Conservation (phyloP, 2,329 filamentous ascomycete species). For the Stemphylium beticola region DNA sequence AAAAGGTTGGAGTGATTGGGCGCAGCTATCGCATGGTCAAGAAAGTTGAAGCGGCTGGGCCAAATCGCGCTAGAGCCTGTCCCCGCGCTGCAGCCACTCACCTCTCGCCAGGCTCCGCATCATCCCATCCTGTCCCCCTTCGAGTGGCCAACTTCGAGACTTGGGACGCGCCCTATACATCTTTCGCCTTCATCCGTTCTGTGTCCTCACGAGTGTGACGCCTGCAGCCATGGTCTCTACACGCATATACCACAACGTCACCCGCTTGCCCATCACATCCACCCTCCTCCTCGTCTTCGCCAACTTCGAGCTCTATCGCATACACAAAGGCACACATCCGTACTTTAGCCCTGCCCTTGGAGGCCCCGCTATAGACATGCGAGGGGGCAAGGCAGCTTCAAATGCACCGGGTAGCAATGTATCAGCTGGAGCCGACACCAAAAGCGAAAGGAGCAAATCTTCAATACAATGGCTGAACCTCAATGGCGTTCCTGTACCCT, state of each 20-base stretch:
- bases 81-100: conserved; percentile 29
- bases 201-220: not conserved
- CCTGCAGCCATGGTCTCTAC: conserved; percentile 19
- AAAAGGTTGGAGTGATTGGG: not conserved
- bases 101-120: conserved; percentile 24
- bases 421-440: conserved; percentile 3
- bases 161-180: conserved; percentile 1
- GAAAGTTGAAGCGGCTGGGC: conserved; percentile 22
- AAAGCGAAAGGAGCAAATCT: conserved; percentile 8
- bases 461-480: conserved; percentile 34
- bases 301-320: conserved; percentile 36
- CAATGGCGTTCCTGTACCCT: conserved; percentile 40
- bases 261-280: conserved; percentile 19
- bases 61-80: conserved; percentile 17
- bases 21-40: conserved; percentile 5
- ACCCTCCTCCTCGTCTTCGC: conserved; percentile 25
- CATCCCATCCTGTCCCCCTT: conserved; percentile 8
- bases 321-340: conserved; percentile 39
- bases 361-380: conserved; percentile 22
- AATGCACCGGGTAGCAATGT: conserved; percentile 8
- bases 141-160: conserved; percentile 3
- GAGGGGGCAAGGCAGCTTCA: conserved; percentile 12
- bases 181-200: conserved; percentile 2
- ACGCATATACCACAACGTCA: conserved; percentile 19
- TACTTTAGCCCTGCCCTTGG: conserved; percentile 31